Evolutionary conservation across 2,329 filamentous ascomycete species (phyloP), one percentile per base, ranked within the genome.

Genomic region (Penicillium paneum): DNA sequence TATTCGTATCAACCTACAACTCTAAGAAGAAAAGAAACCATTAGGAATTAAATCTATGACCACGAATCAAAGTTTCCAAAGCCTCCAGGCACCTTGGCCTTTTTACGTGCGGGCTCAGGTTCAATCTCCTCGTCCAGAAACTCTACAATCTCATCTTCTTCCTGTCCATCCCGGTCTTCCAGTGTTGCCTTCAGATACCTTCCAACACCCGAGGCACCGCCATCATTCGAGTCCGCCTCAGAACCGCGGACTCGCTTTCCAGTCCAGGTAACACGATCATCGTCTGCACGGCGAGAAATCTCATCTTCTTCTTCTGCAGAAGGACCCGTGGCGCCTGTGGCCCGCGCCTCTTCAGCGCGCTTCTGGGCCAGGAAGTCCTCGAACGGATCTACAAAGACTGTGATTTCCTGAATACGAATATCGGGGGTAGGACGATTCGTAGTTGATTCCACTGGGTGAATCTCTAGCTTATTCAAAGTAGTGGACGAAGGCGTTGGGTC

Each of bases 31-130:
- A n/a, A 13, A 19, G 17, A 13, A 7, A 3, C 3, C 1, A 3
- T 32, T 13, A 24, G 36, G 5, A 31, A 32, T n/a, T 17, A 34
- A 8, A 31, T 40, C 8, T 2, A 45, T 76, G 78, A 97, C 93
- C 94, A 99, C 35, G 78, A 83, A 74, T 96, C 92, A 72, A 99
- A 99, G 73, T 97, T 96, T 2, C 93, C 92, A 79, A 97, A 99
- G 0, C 91, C 91, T 12, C 85, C 83, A 1, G 60, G 56, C 2
- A 68, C 80, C 69, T 89, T 94, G 2, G 79, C 74, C 76, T 96
- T 97, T 76, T 97, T 97, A 73, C 84, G 86, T 4, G 80, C 83
- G 17, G 89, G 90, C 64, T 90, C 85, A 24, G 71, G 71, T 51
- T 85, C 84, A 71, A 84, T 87, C 35, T 81, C 86, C 19, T 86